Base-by-base conservation (phyloP, 805 yeast genomes). In the Metschnikowia drakensbergensis region DNA sequence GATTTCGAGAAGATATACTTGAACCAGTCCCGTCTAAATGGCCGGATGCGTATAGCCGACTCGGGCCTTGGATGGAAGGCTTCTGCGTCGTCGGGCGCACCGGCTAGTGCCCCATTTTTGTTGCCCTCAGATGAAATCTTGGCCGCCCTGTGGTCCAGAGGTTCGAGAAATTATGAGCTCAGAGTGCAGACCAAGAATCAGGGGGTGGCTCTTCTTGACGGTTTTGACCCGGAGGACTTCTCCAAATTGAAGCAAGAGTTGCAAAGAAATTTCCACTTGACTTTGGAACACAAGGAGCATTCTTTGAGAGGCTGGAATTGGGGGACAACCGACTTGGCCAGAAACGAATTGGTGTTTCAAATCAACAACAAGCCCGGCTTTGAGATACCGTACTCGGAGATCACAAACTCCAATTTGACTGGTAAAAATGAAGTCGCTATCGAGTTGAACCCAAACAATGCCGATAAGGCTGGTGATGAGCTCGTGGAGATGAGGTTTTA, bases 241-340 rank as follows among this genome's bases (percentile, higher is more conserved):
- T 81, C 82, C 51, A 76, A 85, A 51, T 72, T 94, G 61, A 92
- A 91, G 66, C 86, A 80, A 61, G 96, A 91, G 56, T 74, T 94
- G 57, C 90, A 86, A 62, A 76, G 90, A 57, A 80, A 86, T 60
- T 88, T 90, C 67, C 74, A 69, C 46, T 72, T 88, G 37, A 79
- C 80, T 48, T 75, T 94, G 50, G 98, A 94, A 58, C 84, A 79
- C 53, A 82, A 77, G 59, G 98, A 92, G 60, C 99, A 94, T 68
- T 86, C 97, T 4, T 72, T 94, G 55, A 81, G 97, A 71, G 99
- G 99, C 30, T 94, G 99, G 99, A 94, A 94, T 68, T 94, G 99
- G 99, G 99, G 99, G 47, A 83, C 85, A 54, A 77, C 92, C 11
- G 96, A 91, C 64, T 80, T 94, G 63, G 96, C 96, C 22, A 81